Evolutionary conservation across 2,329 filamentous ascomycete genomes (phyloP), one percentile per base, ranked within the genome.

Genomic region (Ascochyta viciae-villosae): DNA sequence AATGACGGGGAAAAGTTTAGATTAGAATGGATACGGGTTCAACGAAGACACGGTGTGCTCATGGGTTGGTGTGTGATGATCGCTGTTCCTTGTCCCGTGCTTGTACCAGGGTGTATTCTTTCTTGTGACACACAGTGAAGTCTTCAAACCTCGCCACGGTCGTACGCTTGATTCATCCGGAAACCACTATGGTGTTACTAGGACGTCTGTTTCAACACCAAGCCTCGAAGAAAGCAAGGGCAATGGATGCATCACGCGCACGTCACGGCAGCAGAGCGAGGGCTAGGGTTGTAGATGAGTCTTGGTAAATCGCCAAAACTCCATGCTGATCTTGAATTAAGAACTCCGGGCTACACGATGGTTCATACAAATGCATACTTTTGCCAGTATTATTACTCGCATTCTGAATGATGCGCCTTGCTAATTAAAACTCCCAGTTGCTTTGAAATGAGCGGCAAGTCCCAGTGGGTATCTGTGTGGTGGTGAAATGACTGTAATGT

Each of bases 381-480:
- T 50, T 42, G 41, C 42, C 35, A 31, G 27, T 56, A 51, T 43
- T 56, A 51, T 43, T 48, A 56, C 19, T 43, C 47, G 42, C 53
- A 39, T 9, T 16, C 26, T 49, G 13, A 45, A 41, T 19, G 19
- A 48, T 52, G 49, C 54, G 39, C 49, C 44, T 57, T 52, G 54
- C 54, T 53, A 53, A 57, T 53, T 53, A 57, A 53, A 15, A 49
- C 39, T 42, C 49, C 49, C 49, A 22, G 31, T 34, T 50, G 52
- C 46, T 40, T 45, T 55, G 15, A 56, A 59, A 60, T 47, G 57
- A 60, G 53, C 46, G 57, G 41, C 45, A 57, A 50, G 57, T 56
- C 54, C 57, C 49, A 23, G 38, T 54, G 56, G 56, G 57, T 60
- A 60, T 60, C 53, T 57, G 26, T 50, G 29, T 23, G 41, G 50